Conservation (phyloP, 2,329 filamentous ascomycete genomes). For the Lachnellula cervina region DNA sequence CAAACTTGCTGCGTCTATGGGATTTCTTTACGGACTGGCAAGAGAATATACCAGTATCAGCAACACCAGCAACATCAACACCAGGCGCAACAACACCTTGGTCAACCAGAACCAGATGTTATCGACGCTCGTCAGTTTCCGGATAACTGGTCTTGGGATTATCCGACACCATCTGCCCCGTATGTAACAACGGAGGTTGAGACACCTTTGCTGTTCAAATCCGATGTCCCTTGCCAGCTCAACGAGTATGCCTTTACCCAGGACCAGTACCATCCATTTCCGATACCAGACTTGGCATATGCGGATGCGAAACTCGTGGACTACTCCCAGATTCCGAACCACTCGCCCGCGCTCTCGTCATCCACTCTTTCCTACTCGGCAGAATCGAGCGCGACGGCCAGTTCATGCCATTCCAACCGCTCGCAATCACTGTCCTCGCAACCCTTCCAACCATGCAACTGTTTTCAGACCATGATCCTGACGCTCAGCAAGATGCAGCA, state of each 20-base stretch:
- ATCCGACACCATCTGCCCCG: not conserved
- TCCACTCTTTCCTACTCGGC: not conserved
- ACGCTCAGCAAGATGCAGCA: slow-evolving; percentile 1
- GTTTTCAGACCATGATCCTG: not conserved
- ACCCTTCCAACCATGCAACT: not conserved
- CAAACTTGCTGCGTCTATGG: not conserved
- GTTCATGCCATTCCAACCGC: not conserved
- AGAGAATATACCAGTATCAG: not conserved
- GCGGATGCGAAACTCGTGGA: not conserved
- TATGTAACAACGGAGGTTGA: not conserved
- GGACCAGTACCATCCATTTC: not conserved
- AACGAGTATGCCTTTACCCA: not conserved
- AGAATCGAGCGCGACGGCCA: not conserved
- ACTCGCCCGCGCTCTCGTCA: not conserved
- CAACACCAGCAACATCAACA: not conserved
- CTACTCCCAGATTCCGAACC: not conserved
- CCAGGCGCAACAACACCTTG: not conserved
- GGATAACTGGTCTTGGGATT: not conserved
- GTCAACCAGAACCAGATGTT: not conserved
- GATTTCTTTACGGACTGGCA: not conserved
- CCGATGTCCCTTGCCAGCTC: not conserved
- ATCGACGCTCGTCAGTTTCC: not conserved
- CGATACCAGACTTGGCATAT: not conserved
- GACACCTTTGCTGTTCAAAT: not conserved
- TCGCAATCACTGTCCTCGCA: not conserved